Evolutionary conservation across 805 yeast species (phyloP).

Genomic region (Zygotorulaspora danielsina): DNA sequence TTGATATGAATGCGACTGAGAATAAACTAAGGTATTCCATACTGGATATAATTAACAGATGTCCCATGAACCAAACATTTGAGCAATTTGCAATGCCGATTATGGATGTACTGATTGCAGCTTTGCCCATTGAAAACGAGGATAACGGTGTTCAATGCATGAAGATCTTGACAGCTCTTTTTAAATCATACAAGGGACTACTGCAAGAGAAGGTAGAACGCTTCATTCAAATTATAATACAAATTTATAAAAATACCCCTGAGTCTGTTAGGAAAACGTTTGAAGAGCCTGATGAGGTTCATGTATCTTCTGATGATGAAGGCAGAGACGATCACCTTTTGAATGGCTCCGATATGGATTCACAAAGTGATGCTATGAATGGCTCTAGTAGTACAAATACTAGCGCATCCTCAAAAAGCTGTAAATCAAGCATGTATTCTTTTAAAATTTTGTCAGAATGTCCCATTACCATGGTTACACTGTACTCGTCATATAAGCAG

Average conservation of each 20-base stretch:
- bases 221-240: slow-evolving; percentile 70
- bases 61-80: slow-evolving; percentile 77
- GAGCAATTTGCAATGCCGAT: slow-evolving; percentile 63
- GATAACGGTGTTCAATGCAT: slow-evolving; percentile 91
- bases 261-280: slow-evolving; percentile 69
- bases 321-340: slow-evolving; percentile 12
- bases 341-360: slow-evolving; percentile 8
- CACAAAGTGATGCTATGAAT: slow-evolving; percentile 4
- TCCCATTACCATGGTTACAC: slow-evolving; percentile 92
- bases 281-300: slow-evolving; percentile 31
- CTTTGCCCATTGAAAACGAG: slow-evolving; percentile 78
- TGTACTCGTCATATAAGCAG: slow-evolving; percentile 81
- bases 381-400: slow-evolving; percentile 5
- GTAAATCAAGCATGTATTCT: slow-evolving; percentile 68
- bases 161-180: slow-evolving; percentile 80
- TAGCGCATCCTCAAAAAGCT: slow-evolving; percentile 40
- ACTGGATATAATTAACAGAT: slow-evolving; percentile 73
- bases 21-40: slow-evolving; percentile 72
- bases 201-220: slow-evolving; percentile 69
- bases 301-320: slow-evolving; percentile 14
- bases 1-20: slow-evolving; percentile 60
- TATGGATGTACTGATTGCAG: slow-evolving; percentile 51
- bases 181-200: slow-evolving; percentile 71
- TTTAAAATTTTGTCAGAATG: slow-evolving; percentile 93
- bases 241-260: slow-evolving; percentile 76